A percentile compares a stretch with the other conserved stretches of the same genome.
phyloP scores from a whole-genome alignment of 2,329 filamentous ascomycete genomes.

The Exophiala dermatitidis region DNA sequence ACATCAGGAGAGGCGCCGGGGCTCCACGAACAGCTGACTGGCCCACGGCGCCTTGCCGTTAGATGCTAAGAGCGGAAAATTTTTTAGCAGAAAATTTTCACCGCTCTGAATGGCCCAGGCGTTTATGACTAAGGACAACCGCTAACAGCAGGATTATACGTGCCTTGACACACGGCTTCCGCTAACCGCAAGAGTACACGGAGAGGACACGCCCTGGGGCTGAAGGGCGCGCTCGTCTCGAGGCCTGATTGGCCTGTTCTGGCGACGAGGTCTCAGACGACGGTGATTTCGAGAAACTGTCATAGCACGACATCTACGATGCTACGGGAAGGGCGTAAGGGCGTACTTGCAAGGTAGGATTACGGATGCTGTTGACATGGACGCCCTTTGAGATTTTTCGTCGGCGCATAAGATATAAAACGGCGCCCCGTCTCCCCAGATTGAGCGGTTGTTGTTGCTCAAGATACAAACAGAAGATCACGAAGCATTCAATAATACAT shows the following conservation, averaged over 20 bases:
- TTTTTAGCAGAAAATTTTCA: constrained; percentile 17
- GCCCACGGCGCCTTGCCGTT: constrained; percentile 17
- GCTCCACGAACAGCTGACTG: constrained; percentile 10
- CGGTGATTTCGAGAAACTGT: constrained; percentile 1
- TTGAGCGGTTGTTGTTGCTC: background rate
- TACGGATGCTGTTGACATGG: constrained; percentile 1
- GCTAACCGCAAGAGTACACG: constrained; percentile 23
- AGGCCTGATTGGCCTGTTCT: constrained; percentile 15
- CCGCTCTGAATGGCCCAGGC: constrained; percentile 12
- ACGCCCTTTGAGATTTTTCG: constrained; percentile 6
- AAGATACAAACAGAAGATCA: constrained; percentile 4
- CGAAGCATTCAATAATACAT: background rate
- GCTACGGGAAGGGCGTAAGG: constrained; percentile 2
- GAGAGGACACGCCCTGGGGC: constrained; percentile 20
- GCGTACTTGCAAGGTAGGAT: constrained; percentile 4
- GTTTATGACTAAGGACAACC: constrained; percentile 17
- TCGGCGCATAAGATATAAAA: constrained; percentile 16
- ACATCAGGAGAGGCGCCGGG: background rate
- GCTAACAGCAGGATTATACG: constrained; percentile 25
- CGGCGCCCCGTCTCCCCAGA: background rate
- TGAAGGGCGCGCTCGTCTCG: constrained; percentile 3
- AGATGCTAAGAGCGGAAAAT: constrained; percentile 21
- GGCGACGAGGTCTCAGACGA: constrained; percentile 4
- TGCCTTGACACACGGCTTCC: constrained; percentile 21
- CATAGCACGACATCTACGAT: constrained; percentile 1